Evolutionary conservation across 2,329 filamentous ascomycete species (phyloP), one percentile per base, ranked within the genome.

Genomic region (Epichloe gansuensis): DNA sequence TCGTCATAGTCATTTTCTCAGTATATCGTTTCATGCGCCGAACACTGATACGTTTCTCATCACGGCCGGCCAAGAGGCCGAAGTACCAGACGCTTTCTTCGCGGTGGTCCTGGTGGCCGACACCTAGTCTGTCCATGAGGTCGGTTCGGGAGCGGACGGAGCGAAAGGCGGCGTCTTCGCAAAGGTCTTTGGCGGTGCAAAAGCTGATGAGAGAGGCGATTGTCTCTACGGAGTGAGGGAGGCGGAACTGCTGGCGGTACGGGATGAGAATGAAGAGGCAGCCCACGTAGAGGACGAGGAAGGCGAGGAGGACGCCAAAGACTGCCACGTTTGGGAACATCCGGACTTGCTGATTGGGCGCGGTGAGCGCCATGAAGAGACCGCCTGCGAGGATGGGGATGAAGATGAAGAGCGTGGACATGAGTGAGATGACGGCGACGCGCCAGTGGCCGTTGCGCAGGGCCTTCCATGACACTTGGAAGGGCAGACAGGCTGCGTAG

Each of bases 201-300:
- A 91, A 91, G 62, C 82, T 85, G 59, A 94, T 77, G 23, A 91
- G 74, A 64, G 91, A 88, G 1, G 86, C 86, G 17, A 94, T 74
- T 46, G 79, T 88, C 55, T 76, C 79, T 42, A 87, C 82, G 5
- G 76, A 75, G 63, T 94, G 89, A 0, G 89, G 88, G 1, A 95
- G 76, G 43, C 83, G 73, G 58, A 83, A 80, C 41, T 75, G 72
- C 43, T 73, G 69, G 13, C 86, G 77, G 12, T 73, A 69, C 0
- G 85, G 85, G 59, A 86, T 70, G 53, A 88, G 69, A 5, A 79
- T 67, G 43, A 79, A 63, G 49, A 91, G 72, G 12, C 76, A 81
- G n/a, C 81, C 59, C 11, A 83, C 73, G 68, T 86, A 91, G 25
- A 95, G 67, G 25, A 81, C 72, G 3, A 89, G 78, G 62, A 93